Evolutionary conservation across 441 rosid species (phyloP).

Genomic region (Viola pubescens): DNA sequence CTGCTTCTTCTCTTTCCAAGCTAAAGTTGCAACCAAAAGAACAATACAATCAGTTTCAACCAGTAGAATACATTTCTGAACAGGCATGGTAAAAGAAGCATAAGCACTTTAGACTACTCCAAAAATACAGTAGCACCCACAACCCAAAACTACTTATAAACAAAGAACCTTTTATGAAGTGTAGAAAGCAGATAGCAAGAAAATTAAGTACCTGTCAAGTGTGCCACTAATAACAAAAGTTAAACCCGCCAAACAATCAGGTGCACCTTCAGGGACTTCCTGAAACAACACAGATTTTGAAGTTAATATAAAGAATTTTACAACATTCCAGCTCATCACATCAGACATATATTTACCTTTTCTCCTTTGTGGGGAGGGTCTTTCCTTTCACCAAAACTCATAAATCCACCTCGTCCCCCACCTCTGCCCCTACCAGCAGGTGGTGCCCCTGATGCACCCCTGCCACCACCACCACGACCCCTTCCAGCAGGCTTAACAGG

Average conservation of each 20-base stretch:
- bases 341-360: conserved; percentile 45
- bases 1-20: conserved; percentile 98
- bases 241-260: conserved; percentile 75
- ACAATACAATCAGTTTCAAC: conserved; percentile 4
- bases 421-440: conserved; percentile 84
- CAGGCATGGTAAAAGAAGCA: conserved; percentile 1
- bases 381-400: conserved; percentile 93
- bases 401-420: conserved; percentile 86
- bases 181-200: neutral
- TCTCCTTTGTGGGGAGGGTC: conserved; percentile 99
- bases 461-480: conserved; percentile 82
- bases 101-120: neutral
- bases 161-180: neutral
- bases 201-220: conserved; percentile 76
- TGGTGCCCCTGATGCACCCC: conserved; percentile 50
- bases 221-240: conserved; percentile 98
- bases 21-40: conserved; percentile 35
- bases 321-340: conserved; percentile 1
- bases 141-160: conserved; percentile 7
- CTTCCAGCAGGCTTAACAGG: conserved; percentile 65
- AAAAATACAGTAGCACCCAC: conserved; percentile 10
- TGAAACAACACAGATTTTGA: conserved; percentile 27
- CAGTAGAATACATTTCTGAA: conserved; percentile 3
- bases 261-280: conserved; percentile 96
- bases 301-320: conserved; percentile 12